Conservation (phyloP, 2,329 filamentous ascomycete genomes). For the Keithomyces neogunnii region DNA sequence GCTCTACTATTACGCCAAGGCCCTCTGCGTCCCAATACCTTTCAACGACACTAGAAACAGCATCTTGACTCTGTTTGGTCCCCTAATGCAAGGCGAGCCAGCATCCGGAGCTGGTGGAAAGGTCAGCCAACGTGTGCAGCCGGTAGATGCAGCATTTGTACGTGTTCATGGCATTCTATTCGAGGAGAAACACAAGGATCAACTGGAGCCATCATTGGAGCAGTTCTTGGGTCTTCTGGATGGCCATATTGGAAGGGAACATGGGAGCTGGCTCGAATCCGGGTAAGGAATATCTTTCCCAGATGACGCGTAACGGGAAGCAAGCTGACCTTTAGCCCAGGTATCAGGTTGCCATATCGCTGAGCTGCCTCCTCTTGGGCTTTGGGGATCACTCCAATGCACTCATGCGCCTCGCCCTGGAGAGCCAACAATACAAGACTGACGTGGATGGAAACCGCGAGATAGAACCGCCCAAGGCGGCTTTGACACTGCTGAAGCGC, state of each 20-base stretch:
- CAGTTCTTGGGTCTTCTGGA: slow-evolving; percentile 49
- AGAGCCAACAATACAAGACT: slow-evolving; percentile 16
- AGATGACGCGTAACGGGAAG: neutral
- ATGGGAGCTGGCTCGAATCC: slow-evolving; percentile 41
- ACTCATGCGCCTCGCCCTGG: slow-evolving; percentile 32
- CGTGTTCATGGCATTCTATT: slow-evolving; percentile 58
- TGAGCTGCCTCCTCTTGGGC: slow-evolving; percentile 22
- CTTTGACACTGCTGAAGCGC: slow-evolving; percentile 31
- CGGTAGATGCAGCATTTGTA: slow-evolving; percentile 52
- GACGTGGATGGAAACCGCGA: slow-evolving; percentile 13
- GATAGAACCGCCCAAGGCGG: slow-evolving; percentile 23
- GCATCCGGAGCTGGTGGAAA: slow-evolving; percentile 15
- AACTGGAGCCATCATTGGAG: slow-evolving; percentile 33
- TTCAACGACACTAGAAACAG: slow-evolving; percentile 63
- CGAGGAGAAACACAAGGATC: slow-evolving; percentile 36
- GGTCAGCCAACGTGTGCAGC: slow-evolving; percentile 21
- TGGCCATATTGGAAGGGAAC: slow-evolving; percentile 42
- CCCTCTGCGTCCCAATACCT: slow-evolving; percentile 57
- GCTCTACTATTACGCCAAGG: slow-evolving; percentile 63
- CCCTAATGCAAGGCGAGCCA: slow-evolving; percentile 29
- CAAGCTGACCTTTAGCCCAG: slow-evolving; percentile 11
- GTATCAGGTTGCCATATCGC: slow-evolving; percentile 24
- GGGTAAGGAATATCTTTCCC: slow-evolving; percentile 22
- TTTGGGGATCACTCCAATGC: slow-evolving; percentile 33
- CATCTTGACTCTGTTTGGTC: slow-evolving; percentile 61